These are phyloP conservation scores for Exidia glandulosa DNA, from an alignment of 768 basidiomycete species.

Conservation along the genomic window DNA sequence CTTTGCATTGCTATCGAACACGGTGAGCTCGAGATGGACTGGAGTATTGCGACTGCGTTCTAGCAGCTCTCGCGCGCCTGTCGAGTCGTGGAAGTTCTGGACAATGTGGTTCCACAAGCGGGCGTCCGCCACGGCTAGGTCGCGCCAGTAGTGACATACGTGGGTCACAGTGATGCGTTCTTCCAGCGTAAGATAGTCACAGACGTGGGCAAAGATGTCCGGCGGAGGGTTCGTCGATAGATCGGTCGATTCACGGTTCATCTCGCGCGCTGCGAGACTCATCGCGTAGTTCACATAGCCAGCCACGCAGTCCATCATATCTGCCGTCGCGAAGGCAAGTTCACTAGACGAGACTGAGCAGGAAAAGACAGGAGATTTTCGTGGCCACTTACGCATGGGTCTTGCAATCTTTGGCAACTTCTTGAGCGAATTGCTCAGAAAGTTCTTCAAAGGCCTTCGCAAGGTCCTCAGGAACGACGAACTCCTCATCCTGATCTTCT, in stretches of 20 bases:
- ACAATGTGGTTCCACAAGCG: not conserved
- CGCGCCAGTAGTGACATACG: not conserved
- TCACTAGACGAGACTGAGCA: not conserved
- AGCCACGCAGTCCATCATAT: not conserved
- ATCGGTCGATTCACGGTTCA: not conserved
- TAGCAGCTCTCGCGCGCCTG: not conserved
- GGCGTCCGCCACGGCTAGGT: not conserved
- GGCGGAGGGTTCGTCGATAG: not conserved
- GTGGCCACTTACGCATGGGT: not conserved
- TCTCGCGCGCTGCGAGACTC: not conserved
- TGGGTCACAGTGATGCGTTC: not conserved
- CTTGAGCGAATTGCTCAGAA: not conserved
- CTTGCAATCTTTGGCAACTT: not conserved
- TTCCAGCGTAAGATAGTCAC: not conserved
- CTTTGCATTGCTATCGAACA: not conserved
- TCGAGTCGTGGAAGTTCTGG: not conserved
- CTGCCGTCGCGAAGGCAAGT: not conserved
- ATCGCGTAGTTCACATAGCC: not conserved
- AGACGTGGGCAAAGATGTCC: not conserved
- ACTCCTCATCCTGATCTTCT: too few relatives aligned
- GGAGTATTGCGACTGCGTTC: not conserved
- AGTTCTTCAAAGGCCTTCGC: not conserved
- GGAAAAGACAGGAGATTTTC: not conserved
- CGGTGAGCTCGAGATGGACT: not conserved
- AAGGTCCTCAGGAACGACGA: too few relatives aligned